Evolutionary conservation across 768 basidiomycete genomes (phyloP), one percentile per base, ranked within the genome.

Genomic region (Suillus fuscotomentosus): DNA sequence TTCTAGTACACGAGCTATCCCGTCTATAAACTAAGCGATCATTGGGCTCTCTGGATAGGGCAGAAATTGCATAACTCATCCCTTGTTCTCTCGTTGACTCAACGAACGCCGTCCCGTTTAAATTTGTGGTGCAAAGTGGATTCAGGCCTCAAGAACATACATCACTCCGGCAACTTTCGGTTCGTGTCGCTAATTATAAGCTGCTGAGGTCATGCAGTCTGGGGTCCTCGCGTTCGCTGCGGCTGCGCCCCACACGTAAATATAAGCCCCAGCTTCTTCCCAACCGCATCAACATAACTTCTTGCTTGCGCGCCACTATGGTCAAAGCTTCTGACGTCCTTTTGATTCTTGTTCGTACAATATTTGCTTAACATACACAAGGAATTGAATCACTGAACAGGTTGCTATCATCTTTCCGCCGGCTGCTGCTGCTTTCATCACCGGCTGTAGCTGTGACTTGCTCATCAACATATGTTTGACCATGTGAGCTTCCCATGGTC

Each of bases 381-480:
- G 22, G 15, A 59, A 13, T 64, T 68, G 3, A 67, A 17, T 11
- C 11, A 36, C 38, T 36, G n/a, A 10, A 34, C 15, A 92, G 90
- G 85, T 92, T 63, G 86, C 91, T 11, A 91, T 93, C 70, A 70
- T 93, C 60, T 92, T 93, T 73, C 92, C 92, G 10, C 91, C 92
- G 6, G 92, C 92, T 0, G 91, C 91, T 0, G 91, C 87, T 0
- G 87, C 79, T 3, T 87, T 94, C 70, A 74, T 95, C 63, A 84
- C 90, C 0, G 94, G 94, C 39, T 96, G 94, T 75, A 86, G 88
- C 66, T 94, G 92, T 70, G 94, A 95, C 79, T 80, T 95, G 55
- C 83, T 95, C 70, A 92, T 95, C 77, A 95, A 91, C 78, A 86
- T 95, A 65, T 78, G 82, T 64, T 77, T 95, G 70, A 94, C 94